phyloP scores from a whole-genome alignment of 106 monocot genomes.

The Xerophyta viscosa region DNA sequence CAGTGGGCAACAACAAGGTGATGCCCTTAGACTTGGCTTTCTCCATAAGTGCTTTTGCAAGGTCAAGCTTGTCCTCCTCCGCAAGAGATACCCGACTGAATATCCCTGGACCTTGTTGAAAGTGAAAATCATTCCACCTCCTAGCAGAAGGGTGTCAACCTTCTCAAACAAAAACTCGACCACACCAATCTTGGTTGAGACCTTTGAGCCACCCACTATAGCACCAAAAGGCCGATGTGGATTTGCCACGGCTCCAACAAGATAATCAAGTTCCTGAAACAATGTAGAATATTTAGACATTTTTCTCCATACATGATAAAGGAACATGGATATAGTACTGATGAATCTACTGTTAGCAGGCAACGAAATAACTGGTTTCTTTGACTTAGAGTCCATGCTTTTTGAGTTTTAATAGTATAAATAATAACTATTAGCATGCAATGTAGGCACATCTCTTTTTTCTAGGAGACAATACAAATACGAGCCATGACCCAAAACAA shows the following conservation, averaged over 20 bases:
- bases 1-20: slow-evolving; percentile 45
- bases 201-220: slow-evolving; percentile 73
- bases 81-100: slow-evolving; percentile 51
- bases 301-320: no score
- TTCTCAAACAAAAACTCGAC: slow-evolving; percentile 55
- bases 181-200: slow-evolving; percentile 63
- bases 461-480: no score
- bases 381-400: no score
- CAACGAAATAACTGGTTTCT: no score
- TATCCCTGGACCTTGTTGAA: slow-evolving; percentile 66
- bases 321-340: no score
- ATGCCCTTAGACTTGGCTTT: slow-evolving; percentile 61
- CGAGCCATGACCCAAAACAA: no score
- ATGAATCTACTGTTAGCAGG: no score
- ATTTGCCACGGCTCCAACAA: slow-evolving; percentile 61
- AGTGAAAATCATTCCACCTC: slow-evolving; percentile 73
- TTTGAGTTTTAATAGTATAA: no score
- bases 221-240: slow-evolving; percentile 65
- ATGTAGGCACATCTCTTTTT: no score
- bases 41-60: slow-evolving; percentile 52
- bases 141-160: slow-evolving; percentile 57
- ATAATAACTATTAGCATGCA: no score
- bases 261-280: slow-evolving; percentile 56
- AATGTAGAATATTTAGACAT: neutral
- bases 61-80: slow-evolving; percentile 66